Evolutionary conservation across 805 yeast species (phyloP).

Genomic region (Debaryomyces castellii): DNA sequence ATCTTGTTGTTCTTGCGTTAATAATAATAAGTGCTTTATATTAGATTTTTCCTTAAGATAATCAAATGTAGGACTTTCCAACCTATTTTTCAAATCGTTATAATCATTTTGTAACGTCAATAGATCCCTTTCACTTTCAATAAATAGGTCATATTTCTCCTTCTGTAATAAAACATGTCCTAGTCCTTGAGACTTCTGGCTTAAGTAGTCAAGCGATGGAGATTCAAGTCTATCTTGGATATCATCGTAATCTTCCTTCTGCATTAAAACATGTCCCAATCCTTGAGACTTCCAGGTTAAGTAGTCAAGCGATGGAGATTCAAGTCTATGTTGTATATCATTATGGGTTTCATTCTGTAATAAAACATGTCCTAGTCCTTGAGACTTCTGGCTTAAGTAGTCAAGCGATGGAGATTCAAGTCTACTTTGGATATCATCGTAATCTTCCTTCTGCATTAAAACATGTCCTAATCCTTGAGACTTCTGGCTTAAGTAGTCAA

Average conservation of each 20-base stretch:
- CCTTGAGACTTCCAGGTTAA: slow-evolving; percentile 18
- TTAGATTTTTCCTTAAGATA: slow-evolving; percentile 9
- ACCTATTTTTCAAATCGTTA: slow-evolving; percentile 11
- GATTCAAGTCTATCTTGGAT: slow-evolving; percentile 8
- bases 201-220: slow-evolving; percentile 20
- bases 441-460: slow-evolving; percentile 9
- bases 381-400: slow-evolving; percentile 11
- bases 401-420: slow-evolving; percentile 20
- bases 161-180: slow-evolving; percentile 12
- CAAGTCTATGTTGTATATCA: slow-evolving; percentile 10
- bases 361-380: slow-evolving; percentile 8
- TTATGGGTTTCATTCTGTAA: slow-evolving; percentile 12
- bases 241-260: slow-evolving; percentile 4
- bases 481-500: slow-evolving; percentile 22
- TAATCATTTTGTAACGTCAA: slow-evolving; percentile 14
- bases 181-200: slow-evolving; percentile 16
- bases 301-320: slow-evolving; percentile 31
- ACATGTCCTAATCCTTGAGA: slow-evolving; percentile 10
- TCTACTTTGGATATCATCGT: neutral
- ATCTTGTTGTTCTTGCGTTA: slow-evolving; percentile 12
- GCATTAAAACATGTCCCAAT: slow-evolving; percentile 7
- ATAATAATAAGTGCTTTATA: neutral
- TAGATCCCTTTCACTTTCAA: slow-evolving; percentile 16
- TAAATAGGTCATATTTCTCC: slow-evolving; percentile 11
- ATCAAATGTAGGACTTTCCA: slow-evolving; percentile 13